These are phyloP conservation scores for Baorangia bicolor DNA, from an alignment of 768 basidiomycete species.

Conservation along the genomic window DNA sequence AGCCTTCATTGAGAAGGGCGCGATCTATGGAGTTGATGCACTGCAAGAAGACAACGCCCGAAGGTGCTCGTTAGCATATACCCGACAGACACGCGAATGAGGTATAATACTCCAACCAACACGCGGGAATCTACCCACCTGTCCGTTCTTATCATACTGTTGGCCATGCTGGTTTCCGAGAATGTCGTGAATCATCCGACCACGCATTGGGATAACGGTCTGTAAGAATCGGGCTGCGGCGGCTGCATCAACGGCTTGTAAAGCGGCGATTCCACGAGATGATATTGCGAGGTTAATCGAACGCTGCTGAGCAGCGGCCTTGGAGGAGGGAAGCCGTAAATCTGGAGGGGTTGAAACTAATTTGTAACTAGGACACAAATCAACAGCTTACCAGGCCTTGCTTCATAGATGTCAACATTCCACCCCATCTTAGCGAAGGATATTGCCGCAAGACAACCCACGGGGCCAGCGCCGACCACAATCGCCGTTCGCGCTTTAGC, in stretches of 20 bases:
- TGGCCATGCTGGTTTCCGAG: conserved; percentile 78
- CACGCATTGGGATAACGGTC: conserved; percentile 89
- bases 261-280: conserved; percentile 85
- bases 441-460: conserved; percentile 89
- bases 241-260: conserved; percentile 74
- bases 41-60: conserved; percentile 41
- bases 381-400: conserved; percentile 59
- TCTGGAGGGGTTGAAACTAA: conserved; percentile 43
- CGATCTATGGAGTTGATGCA: conserved; percentile 95
- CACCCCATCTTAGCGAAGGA: conserved; percentile 86
- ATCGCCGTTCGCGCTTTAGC: conserved; percentile 45
- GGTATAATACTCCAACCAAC: conserved; percentile 6
- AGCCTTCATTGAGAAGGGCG: conserved; percentile 77
- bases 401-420: conserved; percentile 77
- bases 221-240: conserved; percentile 69
- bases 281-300: conserved; percentile 98
- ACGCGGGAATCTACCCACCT: conserved; percentile 52
- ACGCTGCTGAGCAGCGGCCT: conserved; percentile 64
- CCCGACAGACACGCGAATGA: conserved; percentile 24
- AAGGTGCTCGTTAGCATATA: conserved; percentile 24
- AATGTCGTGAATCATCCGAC: conserved; percentile 88
- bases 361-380: conserved; percentile 13
- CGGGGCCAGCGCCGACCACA: conserved; percentile 87
- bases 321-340: conserved; percentile 70
- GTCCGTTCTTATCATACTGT: conserved; percentile 82